A percentile compares a stretch with the other conserved stretches of the same genome.
phyloP scores from a whole-genome alignment of 257 asterid species.

The Hygrophila difformis region DNA sequence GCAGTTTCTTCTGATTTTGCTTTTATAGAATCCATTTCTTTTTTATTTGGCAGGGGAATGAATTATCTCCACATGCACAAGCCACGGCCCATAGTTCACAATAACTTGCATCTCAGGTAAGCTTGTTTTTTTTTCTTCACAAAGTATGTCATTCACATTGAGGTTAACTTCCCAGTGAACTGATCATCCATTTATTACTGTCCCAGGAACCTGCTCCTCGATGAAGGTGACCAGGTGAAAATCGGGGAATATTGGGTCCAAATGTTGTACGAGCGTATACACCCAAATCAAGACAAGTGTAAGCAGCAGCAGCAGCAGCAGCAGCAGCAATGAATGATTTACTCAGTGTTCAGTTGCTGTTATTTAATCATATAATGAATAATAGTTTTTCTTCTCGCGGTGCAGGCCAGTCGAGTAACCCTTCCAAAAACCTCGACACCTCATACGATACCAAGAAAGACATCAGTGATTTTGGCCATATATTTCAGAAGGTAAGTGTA shows the following conservation, averaged over 20 bases:
- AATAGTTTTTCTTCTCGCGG: neutral
- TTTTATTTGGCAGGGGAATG: too few species aligned
- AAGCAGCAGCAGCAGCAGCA: too few species aligned
- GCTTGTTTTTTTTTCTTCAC: too few species aligned
- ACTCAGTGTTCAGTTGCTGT: conserved; percentile 1
- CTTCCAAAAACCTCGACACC: conserved; percentile 14
- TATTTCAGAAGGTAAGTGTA: conserved; percentile 38
- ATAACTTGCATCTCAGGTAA: too few species aligned
- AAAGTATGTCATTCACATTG: too few species aligned
- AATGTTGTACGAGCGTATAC: conserved; percentile 45
- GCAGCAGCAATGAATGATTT: too few species aligned
- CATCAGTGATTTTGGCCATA: conserved; percentile 36
- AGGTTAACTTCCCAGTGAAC: too few species aligned
- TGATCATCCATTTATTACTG: too few species aligned
- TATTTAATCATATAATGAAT: conserved; percentile 2
- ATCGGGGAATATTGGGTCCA: conserved; percentile 62
- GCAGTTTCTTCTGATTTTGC: too few species aligned
- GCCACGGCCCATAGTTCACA: too few species aligned
- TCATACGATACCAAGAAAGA: conserved; percentile 35
- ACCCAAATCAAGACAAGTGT: conserved; percentile 37
- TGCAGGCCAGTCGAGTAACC: conserved; percentile 21
- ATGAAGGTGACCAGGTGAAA: conserved; percentile 55
- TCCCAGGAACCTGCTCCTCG: conserved; percentile 50
- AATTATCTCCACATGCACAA: too few species aligned
- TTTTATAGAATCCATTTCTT: too few species aligned